Conservation (phyloP, 805 yeast genomes). For the Jamesozyma jinghongensis region DNA sequence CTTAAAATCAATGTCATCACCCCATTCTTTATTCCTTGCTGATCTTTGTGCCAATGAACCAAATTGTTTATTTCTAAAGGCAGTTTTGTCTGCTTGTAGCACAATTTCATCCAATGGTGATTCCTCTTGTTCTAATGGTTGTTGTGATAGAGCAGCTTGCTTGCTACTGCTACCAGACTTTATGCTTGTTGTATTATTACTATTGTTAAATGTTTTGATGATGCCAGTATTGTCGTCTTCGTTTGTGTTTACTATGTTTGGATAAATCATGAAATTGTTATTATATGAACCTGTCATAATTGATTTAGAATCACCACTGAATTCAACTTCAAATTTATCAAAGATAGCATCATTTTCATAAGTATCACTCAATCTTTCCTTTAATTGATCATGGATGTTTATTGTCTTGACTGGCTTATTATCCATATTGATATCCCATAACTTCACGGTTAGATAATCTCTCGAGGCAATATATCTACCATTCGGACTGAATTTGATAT, state of each 20-base stretch:
- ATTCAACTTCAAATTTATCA: conserved; percentile 95
- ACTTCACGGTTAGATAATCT: conserved; percentile 93
- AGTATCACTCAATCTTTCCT: conserved; percentile 90
- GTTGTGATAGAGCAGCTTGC: background rate
- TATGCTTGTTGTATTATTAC: conserved; percentile 3
- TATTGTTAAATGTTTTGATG: conserved; percentile 7
- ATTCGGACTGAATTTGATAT: conserved; percentile 82
- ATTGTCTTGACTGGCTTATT: conserved; percentile 88
- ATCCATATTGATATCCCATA: conserved; percentile 98
- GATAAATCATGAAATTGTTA: conserved; percentile 94
- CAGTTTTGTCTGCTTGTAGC: conserved; percentile 95
- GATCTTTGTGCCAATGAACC: conserved; percentile 36
- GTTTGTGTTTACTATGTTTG: conserved; percentile 51
- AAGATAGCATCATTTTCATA: conserved; percentile 97
- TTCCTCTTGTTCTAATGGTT: background rate
- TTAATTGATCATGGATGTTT: conserved; percentile 88
- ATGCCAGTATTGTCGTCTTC: conserved; percentile 11
- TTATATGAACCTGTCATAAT: conserved; percentile 97
- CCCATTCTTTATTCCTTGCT: conserved; percentile 37
- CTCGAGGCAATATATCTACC: conserved; percentile 95
- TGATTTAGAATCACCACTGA: conserved; percentile 84
- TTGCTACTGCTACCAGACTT: conserved; percentile 2
- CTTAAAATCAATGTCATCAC: conserved; percentile 83
- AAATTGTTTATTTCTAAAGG: conserved; percentile 55
- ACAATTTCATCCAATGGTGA: conserved; percentile 47